Evolutionary conservation across 306 rosid genomes (phyloP), one percentile per base, ranked within the genome.

Genomic region (Acacia acuminata): DNA sequence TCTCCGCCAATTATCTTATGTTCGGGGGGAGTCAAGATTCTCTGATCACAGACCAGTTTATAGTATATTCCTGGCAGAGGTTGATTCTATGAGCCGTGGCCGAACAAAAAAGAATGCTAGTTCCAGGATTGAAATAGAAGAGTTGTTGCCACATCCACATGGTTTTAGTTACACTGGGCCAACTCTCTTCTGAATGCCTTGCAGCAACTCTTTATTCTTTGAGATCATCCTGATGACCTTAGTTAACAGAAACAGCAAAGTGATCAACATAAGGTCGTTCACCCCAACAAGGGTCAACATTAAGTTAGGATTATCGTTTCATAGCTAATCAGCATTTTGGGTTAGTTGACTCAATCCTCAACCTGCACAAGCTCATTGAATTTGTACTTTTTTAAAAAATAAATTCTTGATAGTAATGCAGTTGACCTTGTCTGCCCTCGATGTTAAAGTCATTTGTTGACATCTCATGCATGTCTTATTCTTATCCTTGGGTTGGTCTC

Each of bases 21-120:
- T 94, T 77, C 94, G 99, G 48, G 98, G 99, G 20, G 99, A 96
- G 79, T 94, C 99, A 12, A 91, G 90, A 58, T 96, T 96, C 90
- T 96, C 99, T 3, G 99, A 96, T 88, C 99, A 96, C 76, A 90
- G 99, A 81, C 98, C 98, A 71, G 99, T 96, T 78, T 94, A 89
- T 67, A 83, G 98, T 60, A 79, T 91, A 27, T 96, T 96, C 80
- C 68, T 86, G 81, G 98, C 94, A 22, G 98, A 94, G 86, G 94
- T 94, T 6, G 97, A 92, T 86, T 91, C 94, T 69, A 53, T 91
- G 77, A 92, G 88, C 81, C 93, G 90, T 17, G 84, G 82, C 86
- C 88, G 95, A 71, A 94, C 85, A 5, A 96, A 84, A 81, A 96
- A 88, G 84, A 91, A 97, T 87, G 89, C 89, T 78, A 96, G 98